Base-by-base conservation (phyloP, 768 basidiomycete genomes). In the Pisolithus orientalis region DNA sequence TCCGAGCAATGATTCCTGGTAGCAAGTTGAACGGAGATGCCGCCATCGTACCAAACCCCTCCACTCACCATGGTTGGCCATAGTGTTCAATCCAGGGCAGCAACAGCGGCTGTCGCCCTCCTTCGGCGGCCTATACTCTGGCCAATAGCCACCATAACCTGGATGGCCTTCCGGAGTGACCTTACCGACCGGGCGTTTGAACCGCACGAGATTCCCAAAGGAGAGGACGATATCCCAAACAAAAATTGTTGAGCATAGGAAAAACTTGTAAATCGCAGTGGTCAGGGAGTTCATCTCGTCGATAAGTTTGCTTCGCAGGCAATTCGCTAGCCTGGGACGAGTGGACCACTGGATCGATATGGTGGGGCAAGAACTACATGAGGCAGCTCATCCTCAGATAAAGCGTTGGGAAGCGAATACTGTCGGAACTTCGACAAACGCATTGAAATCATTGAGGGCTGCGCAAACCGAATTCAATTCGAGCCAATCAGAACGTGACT, bases 1-100 rank as follows among this genome's bases (percentile, higher is more conserved):
- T 78, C 40, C 72, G 84, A 0, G 90, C 62, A 25, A 80, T 49
- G 47, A 80, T 73, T 13, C 70, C 70, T 71, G 39, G 2, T 34
- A 29, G 1, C 9, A 21, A 11, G 46, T 24, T 25, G 29, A 38
- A 21, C 21, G 14, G 34, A n/a, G n/a, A 21, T 21, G 21, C 21
- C 21, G 21, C 21, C 5, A 6, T 4, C 3, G 25, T 28, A 40
- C 3, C 31, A 47, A 34, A 16, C 10, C 6, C 21, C 21, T 10
- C 11, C 55, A 44, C 59, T 21, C 39, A 89, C 89, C 90, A 54
- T 91, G 89, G 63, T 91, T 91, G 7, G 89, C 87, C 79, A 92
- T 72, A 0, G 86, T 83, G 57, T 92, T 91, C 53, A 91, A 64
- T 13, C 78, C 87, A 1, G 88, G 88, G 57, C 88, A 90, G 1